These are phyloP conservation scores for Kockiozyma suomiensis DNA, from an alignment of 805 yeast species.

Conservation along the genomic window DNA sequence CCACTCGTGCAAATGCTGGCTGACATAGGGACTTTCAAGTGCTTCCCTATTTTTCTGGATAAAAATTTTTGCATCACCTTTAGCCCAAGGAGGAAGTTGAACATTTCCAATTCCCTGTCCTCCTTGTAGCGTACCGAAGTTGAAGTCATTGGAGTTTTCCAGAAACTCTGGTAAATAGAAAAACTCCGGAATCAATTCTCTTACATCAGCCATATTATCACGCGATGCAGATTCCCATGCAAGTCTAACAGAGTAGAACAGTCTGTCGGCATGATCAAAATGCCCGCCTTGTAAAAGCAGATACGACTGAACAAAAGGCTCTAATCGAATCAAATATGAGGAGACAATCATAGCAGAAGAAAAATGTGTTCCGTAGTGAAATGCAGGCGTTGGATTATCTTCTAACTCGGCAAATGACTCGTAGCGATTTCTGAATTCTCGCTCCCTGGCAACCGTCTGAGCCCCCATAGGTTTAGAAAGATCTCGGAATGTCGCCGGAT, in stretches of 20 bases:
- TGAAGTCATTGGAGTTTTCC: conserved; percentile 62
- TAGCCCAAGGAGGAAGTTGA: conserved; percentile 79
- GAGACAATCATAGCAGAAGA: conserved; percentile 93
- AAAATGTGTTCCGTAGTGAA: conserved; percentile 91
- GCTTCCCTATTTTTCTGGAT: conserved; percentile 79
- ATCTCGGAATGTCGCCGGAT: conserved; percentile 70
- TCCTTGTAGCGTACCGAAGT: conserved; percentile 70
- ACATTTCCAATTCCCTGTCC: conserved; percentile 63
- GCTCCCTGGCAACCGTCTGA: conserved; percentile 62
- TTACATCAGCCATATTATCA: conserved; percentile 83
- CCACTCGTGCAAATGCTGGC: conserved; percentile 77
- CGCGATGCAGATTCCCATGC: conserved; percentile 80
- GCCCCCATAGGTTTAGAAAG: conserved; percentile 92
- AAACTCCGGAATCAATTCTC: conserved; percentile 87
- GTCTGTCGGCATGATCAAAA: conserved; percentile 84
- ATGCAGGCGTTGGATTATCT: conserved; percentile 67
- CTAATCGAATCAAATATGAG: conserved; percentile 71
- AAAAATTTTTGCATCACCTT: conserved; percentile 72
- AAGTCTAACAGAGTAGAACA: conserved; percentile 71
- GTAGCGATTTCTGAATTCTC: conserved; percentile 68
- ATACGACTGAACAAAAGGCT: conserved; percentile 81
- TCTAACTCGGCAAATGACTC: conserved; percentile 66
- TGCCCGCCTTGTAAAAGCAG: conserved; percentile 80
- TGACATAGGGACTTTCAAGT: conserved; percentile 78
- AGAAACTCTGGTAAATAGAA: conserved; percentile 80